Base-by-base conservation (phyloP, 805 yeast genomes). In the Nakazawaea sp. region DNA sequence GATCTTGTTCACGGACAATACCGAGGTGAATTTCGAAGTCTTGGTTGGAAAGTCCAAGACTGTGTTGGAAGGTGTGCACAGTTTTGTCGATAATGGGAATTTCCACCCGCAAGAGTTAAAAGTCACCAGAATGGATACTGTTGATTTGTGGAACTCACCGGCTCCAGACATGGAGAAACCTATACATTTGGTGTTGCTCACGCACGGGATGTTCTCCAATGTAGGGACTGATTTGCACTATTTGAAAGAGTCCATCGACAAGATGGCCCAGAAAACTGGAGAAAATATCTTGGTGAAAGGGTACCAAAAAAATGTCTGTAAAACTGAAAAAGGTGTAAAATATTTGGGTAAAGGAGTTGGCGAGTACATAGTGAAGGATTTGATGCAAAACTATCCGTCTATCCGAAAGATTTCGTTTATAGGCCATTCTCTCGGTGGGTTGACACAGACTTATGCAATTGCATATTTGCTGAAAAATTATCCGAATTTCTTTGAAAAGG, bases 401-500 rank as follows among this genome's bases (percentile, higher is more conserved):
- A 76, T 86, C 6, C 56, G 59, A 10, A 76, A 75, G 48, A 75
- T 90, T 4, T 90, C 97, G 2, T 89, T 92, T 50, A 64, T 92
- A 16, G 95, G 92, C 2, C 98, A 92, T 58, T 90, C 97, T 0
- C 62, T 92, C 18, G 98, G 98, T 13, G 98, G 98, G 0, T 73
- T 85, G 13, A 83, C 83, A 8, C 97, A 90, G 60, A 77, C 95
- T 0, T 90, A 84, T 68, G 95, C 97, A 1, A 66, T 92, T 28
- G 92, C 90, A 2, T 82, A 87, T 52, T 70, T 92, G 26, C 70
- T 73, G 36, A 66, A 66, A 41, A 81, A 73, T 41, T 68, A 78
- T 42, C 94, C 96, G 0, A 70, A 75, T 48, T 76, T 88, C 46
- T 88, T 90, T 51, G 55, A 71, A 12, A 58, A 61, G 11, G 65